Base-by-base conservation (phyloP, 495 filamentous ascomycete genomes). In the Hypoxylon trugodes region DNA sequence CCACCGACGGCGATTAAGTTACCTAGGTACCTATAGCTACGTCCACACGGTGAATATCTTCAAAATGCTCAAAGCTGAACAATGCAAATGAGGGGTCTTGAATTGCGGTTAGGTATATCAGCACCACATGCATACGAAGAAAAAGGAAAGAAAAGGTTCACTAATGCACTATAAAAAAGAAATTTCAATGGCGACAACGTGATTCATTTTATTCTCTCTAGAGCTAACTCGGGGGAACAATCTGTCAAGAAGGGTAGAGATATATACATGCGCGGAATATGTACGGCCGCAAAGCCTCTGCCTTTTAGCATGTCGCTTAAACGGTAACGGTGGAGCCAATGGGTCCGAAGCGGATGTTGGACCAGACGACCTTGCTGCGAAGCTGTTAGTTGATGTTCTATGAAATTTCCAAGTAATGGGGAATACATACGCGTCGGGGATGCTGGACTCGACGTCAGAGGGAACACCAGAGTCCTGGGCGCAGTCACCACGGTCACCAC, bases 321-420 rank as follows among this genome's bases (percentile, higher is more conserved):
- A 70, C 77, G 24, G 54, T 55, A 70, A 86, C 84, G 71, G 87
- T 90, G 24, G 84, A 86, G 68, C 81, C 83, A 68, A 91, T 84
- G 57, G 86, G 82, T 37, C 89, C 89, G 71, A 88, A 86, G 71
- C 81, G 81, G 81, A 91, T 89, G 84, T 90, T 90, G 69, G 87
- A 82, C 75, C 70, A 82, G 71, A 72, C 47, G 62, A 82, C 79
- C 71, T 80, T 75, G 68, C 70, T 73, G 41, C n/a, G 24, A 18
- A 30, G 21, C 26, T 61, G 62, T 69, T 61, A 65, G 66, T 9
- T 12, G 35, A 3, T 19, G 25, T 13, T 16, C 3, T 5, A 15
- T n/a, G 10, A 48, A 9, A 9, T 18, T 30, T 30, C 6, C 12
- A 16, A 33, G 1, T 5, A 15, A 25, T 6, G 9, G 77, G 87